Conservation (phyloP, 345 rosid species). For the Dovyalis caffra region DNA sequence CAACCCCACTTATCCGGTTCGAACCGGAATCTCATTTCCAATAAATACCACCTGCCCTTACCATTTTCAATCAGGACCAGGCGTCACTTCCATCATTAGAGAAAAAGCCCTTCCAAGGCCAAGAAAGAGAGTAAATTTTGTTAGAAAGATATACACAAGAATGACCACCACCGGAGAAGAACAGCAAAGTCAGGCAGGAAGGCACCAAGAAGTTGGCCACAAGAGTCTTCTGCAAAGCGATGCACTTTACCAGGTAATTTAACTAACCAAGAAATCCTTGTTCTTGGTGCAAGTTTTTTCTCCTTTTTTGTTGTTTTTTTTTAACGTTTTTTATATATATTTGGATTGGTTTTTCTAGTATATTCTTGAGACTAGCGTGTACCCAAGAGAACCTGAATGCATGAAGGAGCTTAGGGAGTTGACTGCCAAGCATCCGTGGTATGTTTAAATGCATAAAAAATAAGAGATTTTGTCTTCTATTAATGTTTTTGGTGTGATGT, state of each 20-base stretch:
- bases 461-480: neutral
- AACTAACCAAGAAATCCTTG: neutral
- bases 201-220: constrained; percentile 95
- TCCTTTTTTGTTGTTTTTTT: neutral
- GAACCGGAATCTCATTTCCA: constrained; percentile 1
- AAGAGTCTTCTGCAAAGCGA: constrained; percentile 92
- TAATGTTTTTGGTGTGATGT: neutral
- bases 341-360: constrained; percentile 47
- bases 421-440: constrained; percentile 98
- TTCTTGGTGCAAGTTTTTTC: neutral
- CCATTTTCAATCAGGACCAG: constrained; percentile 3
- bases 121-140: neutral
- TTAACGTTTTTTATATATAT: neutral
- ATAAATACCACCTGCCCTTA: neutral
- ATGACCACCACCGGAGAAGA: constrained; percentile 59
- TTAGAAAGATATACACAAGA: neutral
- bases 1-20: neutral
- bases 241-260: constrained; percentile 80
- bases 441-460: constrained; percentile 12
- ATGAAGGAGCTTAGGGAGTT: constrained; percentile 95
- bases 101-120: neutral
- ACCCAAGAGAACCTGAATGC: constrained; percentile 90
- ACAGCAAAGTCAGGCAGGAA: constrained; percentile 48
- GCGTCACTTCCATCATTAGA: neutral
- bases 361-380: constrained; percentile 95